Evolutionary conservation across 78 protist genomes (phyloP).

Genomic region (Dictyostelium purpureum): DNA sequence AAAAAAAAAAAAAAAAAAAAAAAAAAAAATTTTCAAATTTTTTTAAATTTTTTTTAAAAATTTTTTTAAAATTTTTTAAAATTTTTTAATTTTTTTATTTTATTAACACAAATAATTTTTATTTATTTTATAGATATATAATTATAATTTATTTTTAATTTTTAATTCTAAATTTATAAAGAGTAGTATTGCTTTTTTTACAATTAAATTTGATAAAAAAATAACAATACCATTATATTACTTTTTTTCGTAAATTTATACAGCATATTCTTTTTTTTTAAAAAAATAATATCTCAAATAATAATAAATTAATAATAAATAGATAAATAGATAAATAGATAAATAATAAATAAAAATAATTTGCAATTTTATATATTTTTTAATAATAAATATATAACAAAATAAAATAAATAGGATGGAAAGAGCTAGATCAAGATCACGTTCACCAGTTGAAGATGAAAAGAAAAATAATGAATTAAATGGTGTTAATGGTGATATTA

Average conservation of each 20-base stretch:
- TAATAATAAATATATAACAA: neutral
- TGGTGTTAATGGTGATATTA: neutral
- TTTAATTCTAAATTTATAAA: too few species aligned
- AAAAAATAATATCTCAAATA: too few species aligned
- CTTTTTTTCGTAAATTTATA: too few species aligned
- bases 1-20: too few species aligned
- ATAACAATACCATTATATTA: too few species aligned
- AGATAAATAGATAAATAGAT: too few species aligned
- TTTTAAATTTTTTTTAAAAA: neutral
- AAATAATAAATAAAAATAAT: too few species aligned
- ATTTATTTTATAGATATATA: neutral
- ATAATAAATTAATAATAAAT: too few species aligned
- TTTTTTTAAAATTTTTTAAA: neutral
- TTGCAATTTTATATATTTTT: conserved; percentile 13
- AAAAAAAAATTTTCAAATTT: neutral
- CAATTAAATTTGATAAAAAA: too few species aligned
- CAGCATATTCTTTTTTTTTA: too few species aligned
- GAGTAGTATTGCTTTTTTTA: too few species aligned
- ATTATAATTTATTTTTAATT: too few species aligned
- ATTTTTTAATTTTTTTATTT: neutral
- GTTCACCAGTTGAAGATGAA: conserved; percentile 3
- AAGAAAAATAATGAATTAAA: neutral
- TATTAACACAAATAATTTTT: neutral
- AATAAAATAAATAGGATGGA: conserved; percentile 34
- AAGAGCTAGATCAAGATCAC: conserved; percentile 19